Conservation (phyloP, 2,329 filamentous ascomycete species). For the Aspergillus nomiae region DNA sequence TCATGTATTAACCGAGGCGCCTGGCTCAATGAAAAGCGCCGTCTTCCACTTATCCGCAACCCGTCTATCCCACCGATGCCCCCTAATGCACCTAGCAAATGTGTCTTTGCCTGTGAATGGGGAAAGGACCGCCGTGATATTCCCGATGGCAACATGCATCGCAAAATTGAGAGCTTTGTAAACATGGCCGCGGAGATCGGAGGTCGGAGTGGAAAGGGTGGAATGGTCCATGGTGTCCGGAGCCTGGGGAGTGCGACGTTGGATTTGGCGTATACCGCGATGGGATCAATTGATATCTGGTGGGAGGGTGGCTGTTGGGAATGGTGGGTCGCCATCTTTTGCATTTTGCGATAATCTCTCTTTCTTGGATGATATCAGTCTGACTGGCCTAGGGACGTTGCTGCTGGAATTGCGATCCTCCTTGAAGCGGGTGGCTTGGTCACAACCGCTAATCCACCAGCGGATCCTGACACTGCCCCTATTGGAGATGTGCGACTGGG, state of each 20-base stretch:
- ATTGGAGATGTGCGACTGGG: slow-evolving; percentile 66
- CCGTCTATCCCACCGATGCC: slow-evolving; percentile 66
- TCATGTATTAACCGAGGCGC: slow-evolving; percentile 67
- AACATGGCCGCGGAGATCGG: slow-evolving; percentile 72
- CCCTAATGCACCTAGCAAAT: slow-evolving; percentile 64
- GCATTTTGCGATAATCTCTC: not conserved
- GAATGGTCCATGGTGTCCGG: slow-evolving; percentile 77
- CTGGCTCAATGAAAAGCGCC: slow-evolving; percentile 67
- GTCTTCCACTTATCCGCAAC: slow-evolving; percentile 63
- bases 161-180: slow-evolving; percentile 73
- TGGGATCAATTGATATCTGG: slow-evolving; percentile 77
- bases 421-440: slow-evolving; percentile 73
- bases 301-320: slow-evolving; percentile 84
- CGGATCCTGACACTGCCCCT: slow-evolving; percentile 55
- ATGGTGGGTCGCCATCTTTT: slow-evolving; percentile 54
- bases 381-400: slow-evolving; percentile 61
- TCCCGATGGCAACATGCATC: slow-evolving; percentile 67
- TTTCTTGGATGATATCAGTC: not conserved
- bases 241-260: slow-evolving; percentile 73
- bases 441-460: slow-evolving; percentile 72
- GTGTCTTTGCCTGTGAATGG: slow-evolving; percentile 76
- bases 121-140: slow-evolving; percentile 72
- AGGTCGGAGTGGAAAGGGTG: slow-evolving; percentile 65
- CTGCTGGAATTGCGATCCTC: slow-evolving; percentile 72
- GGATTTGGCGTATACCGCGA: slow-evolving; percentile 73